phyloP scores from a whole-genome alignment of 2,329 filamentous ascomycete species.

The Colletotrichum sp. region DNA sequence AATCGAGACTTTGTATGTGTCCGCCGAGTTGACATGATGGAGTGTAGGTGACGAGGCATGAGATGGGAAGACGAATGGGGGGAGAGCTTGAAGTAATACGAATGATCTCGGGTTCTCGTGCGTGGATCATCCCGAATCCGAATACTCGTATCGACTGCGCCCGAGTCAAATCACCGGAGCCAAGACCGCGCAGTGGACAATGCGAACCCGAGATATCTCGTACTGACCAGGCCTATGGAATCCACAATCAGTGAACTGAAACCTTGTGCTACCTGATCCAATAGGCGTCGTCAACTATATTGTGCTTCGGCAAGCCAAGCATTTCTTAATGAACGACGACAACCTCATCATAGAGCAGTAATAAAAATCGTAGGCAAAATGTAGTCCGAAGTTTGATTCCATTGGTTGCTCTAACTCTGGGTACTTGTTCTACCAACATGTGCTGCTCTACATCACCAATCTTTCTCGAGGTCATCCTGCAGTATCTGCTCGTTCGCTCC shows the following conservation, averaged over 20 bases:
- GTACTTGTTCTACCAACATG: accelerated
- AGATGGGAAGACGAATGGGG: neutral
- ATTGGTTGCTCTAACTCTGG: accelerated
- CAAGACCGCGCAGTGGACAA: neutral
- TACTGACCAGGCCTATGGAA: neutral
- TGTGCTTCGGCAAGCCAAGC: neutral
- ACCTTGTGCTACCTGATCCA: accelerated
- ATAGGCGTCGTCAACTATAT: accelerated
- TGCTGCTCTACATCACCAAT: neutral
- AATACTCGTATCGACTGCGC: neutral
- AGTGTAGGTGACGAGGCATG: neutral
- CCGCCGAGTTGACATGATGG: neutral
- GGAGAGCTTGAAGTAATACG: neutral
- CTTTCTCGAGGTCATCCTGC: neutral
- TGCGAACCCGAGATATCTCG: neutral
- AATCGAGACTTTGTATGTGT: neutral
- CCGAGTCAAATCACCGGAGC: neutral
- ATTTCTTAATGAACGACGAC: neutral
- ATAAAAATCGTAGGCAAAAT: neutral
- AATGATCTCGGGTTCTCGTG: neutral
- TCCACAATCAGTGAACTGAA: neutral
- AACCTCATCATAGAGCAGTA: accelerated
- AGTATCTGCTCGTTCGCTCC: neutral
- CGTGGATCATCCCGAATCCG: neutral
- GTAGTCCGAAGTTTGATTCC: accelerated